A percentile compares a stretch with the other conserved stretches of the same genome.
These are phyloP conservation scores for Chrysanthemum lavandulifolium DNA, from an alignment of 129 eudicot species.

Conservation along the genomic window DNA sequence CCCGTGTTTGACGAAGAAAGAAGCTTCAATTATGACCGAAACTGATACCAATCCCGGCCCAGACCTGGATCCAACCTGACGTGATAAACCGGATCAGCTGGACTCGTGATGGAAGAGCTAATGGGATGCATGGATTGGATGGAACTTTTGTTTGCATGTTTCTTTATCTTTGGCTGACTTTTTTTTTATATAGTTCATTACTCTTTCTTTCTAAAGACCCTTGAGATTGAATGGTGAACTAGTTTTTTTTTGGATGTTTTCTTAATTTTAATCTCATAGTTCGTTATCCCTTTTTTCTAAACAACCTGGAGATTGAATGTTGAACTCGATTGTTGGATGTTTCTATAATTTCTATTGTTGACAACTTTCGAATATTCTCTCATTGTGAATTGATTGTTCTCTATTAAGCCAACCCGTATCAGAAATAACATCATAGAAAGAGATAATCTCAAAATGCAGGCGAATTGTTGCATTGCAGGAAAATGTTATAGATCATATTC, in stretches of 20 bases:
- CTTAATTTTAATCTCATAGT: not conserved
- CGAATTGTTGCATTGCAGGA: conserved; percentile 86
- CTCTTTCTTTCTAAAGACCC: not conserved
- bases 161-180: not conserved
- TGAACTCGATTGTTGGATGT: no score
- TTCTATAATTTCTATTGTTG: no score
- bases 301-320: no score
- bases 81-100: not conserved
- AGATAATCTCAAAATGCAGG: conserved; percentile 53
- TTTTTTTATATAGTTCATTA: no score
- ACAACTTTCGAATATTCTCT: not conserved
- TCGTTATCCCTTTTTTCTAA: not conserved
- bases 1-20: conserved; percentile 66
- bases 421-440: conserved; percentile 33
- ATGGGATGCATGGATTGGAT: not conserved
- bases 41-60: not conserved
- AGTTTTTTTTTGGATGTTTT: not conserved
- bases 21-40: conserved; percentile 22
- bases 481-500: conserved; percentile 70
- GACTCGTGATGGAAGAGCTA: conserved; percentile 1
- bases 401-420: not conserved
- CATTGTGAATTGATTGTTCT: not conserved
- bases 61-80: not conserved
- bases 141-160: not conserved
- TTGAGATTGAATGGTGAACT: not conserved